Evolutionary conservation across 1,284 basidiomycete genomes (phyloP).

Genomic region (Cutaneotrichosporon cutaneum): DNA sequence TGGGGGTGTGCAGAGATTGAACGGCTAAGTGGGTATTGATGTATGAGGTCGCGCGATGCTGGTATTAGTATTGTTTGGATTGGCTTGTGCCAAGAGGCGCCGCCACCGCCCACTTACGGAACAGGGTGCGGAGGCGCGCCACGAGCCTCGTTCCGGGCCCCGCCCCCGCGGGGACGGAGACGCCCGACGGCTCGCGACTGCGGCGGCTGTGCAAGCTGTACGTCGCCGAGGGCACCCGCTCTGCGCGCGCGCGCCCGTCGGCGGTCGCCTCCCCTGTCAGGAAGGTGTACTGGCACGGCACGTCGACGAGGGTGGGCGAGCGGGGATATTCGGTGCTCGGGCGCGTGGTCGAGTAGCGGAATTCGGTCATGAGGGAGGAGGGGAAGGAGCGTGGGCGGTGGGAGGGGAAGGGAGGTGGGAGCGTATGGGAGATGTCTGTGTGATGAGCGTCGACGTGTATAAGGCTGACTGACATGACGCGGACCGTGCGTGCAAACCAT

Average conservation of each 20-base stretch:
- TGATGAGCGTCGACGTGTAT: background rate
- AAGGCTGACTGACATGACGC: background rate
- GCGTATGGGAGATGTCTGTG: too few species aligned
- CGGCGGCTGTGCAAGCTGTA: background rate
- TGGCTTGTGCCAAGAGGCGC: background rate
- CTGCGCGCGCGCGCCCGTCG: background rate
- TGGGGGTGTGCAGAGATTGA: background rate
- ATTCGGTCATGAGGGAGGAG: background rate
- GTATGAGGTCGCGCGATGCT: background rate
- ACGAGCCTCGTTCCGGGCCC: background rate
- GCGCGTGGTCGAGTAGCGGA: background rate
- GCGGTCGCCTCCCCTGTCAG: background rate
- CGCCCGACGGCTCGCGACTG: background rate
- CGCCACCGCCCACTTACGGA: background rate
- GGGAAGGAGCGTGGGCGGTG: background rate
- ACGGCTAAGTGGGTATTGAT: background rate
- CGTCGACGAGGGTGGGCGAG: background rate
- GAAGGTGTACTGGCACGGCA: background rate
- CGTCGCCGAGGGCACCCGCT: background rate
- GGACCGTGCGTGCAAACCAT: background rate
- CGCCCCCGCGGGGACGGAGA: background rate
- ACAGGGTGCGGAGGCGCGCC: background rate
- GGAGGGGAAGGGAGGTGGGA: background rate
- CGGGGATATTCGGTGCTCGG: background rate
- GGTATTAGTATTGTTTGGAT: background rate